Evolutionary conservation across 805 yeast species (phyloP).

Genomic region (Clavispora vitiphila): DNA sequence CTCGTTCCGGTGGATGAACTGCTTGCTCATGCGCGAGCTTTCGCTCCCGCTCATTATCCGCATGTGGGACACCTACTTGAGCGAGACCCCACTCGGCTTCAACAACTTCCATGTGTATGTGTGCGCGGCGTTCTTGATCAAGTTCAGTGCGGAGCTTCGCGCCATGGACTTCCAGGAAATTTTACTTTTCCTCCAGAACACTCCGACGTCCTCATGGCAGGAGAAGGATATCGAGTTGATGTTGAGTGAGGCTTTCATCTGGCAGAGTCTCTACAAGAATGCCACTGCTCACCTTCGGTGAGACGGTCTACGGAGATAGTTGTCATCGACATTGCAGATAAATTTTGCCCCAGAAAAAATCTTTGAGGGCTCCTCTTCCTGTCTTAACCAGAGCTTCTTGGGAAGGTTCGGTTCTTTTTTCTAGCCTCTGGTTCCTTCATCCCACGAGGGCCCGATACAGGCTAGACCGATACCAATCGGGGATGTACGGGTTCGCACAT

Average conservation of each 20-base stretch:
- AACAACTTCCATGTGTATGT: conserved; percentile 93
- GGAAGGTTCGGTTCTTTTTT: too few relatives aligned
- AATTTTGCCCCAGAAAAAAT: too few relatives aligned
- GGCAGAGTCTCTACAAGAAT: conserved; percentile 90
- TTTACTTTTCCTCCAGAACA: conserved; percentile 82
- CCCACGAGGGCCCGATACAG: too few relatives aligned
- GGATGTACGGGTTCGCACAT: too few relatives aligned
- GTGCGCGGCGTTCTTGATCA: conserved; percentile 91
- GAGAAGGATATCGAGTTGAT: conserved; percentile 88
- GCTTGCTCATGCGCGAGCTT: conserved; percentile 90
- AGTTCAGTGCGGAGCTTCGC: conserved; percentile 75
- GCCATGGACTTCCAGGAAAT: conserved; percentile 93
- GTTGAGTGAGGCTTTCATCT: conserved; percentile 91
- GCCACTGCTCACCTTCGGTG: conserved; percentile 78
- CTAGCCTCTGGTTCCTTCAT: too few relatives aligned
- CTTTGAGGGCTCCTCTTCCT: too few relatives aligned
- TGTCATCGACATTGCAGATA: too few relatives aligned
- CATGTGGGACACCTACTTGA: conserved; percentile 96
- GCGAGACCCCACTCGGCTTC: conserved; percentile 73
- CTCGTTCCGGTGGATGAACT: conserved; percentile 98
- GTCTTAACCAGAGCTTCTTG: too few relatives aligned
- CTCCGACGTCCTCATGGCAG: conserved; percentile 82
- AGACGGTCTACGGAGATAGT: neutral
- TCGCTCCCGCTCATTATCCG: conserved; percentile 72
- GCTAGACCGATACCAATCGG: too few relatives aligned